Conservation (phyloP, 768 basidiomycete species). For the Suillus subaureus region DNA sequence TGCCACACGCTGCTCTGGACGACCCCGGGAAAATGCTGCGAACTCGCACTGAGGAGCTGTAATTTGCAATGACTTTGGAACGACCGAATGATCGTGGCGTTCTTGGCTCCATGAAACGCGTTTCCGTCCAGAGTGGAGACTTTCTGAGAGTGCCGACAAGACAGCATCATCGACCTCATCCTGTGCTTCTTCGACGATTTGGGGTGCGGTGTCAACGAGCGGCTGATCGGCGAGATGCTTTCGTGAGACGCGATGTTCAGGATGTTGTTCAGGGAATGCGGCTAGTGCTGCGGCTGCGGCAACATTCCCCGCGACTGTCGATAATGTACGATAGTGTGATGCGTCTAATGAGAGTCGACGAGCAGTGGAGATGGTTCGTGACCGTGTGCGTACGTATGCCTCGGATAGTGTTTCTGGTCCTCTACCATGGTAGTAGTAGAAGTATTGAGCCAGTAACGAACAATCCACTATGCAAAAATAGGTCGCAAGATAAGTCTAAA, state of each 20-base stretch:
- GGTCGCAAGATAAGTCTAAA: slow-evolving; percentile 82
- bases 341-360: slow-evolving; percentile 56
- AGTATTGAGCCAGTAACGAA: slow-evolving; percentile 74
- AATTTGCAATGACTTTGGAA: slow-evolving; percentile 39
- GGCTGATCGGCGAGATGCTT: slow-evolving; percentile 29
- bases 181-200: slow-evolving; percentile 26
- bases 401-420: slow-evolving; percentile 36
- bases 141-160: slow-evolving; percentile 64
- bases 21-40: slow-evolving; percentile 42
- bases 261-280: slow-evolving; percentile 56
- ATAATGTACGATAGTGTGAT: slow-evolving; percentile 69
- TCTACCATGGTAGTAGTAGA: slow-evolving; percentile 81
- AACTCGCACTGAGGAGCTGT: slow-evolving; percentile 26
- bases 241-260: slow-evolving; percentile 36
- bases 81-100: slow-evolving; percentile 36
- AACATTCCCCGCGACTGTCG: slow-evolving; percentile 70
- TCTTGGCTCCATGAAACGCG: slow-evolving; percentile 74
- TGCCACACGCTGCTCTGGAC: slow-evolving; percentile 44
- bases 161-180: slow-evolving; percentile 55
- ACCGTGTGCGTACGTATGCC: slow-evolving; percentile 41
- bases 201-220: slow-evolving; percentile 23
- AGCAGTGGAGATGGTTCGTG: slow-evolving; percentile 43
- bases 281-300: slow-evolving; percentile 72
- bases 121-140: slow-evolving; percentile 77
- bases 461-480: slow-evolving; percentile 91